Base-by-base conservation (phyloP, 805 yeast genomes). In the Wickerhamomyces bovis region DNA sequence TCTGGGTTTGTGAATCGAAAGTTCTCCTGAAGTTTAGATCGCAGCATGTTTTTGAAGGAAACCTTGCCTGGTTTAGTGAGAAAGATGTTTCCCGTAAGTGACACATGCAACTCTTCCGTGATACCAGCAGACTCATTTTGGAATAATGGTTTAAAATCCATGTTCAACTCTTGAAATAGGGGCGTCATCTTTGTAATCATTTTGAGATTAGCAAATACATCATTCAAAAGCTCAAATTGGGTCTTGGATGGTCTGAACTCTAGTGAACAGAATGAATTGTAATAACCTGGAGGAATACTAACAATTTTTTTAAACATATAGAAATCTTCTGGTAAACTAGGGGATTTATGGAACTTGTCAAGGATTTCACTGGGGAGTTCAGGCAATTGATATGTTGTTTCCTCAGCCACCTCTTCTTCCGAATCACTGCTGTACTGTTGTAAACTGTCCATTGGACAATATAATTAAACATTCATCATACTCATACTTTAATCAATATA, bases 291-390 rank as follows among this genome's bases (percentile, higher is more conserved):
- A 10, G 56, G 54, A 1, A 30, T 30, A 6, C 36, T 11, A 4
- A 48, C 42, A n/a, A 49, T 35, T 20, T 41, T 45, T 21, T 46
- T 39, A 25, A 51, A 44, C 54, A 55, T 54, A 19, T 47, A 40
- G 36, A 47, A 41, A 16, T 41, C 43, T 21, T 38, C 18, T 13
- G 45, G 44, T 20, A 46, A 19, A 15, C 38, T 30, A 0, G 53
- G 53, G 20, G 53, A 45, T 26, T 38, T 50, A 11, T 50, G 49
- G 28, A 41, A 50, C 38, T 50, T 50, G 18, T 50, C 53, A 1
- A 48, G 38, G 23, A 48, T 30, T 20, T 42, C 46, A 9, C n/a
- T 7, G 4, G 51, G 45, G 7, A 48, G 12, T 12, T 36, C 39
- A 36, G 39, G 39, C 18, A 36, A n/a, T 36, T 16, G 23, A 4